A percentile compares a stretch with the other conserved stretches of the same genome.
phyloP scores from a whole-genome alignment of 208 protist species.

The Trypanosomatidae sp. region DNA sequence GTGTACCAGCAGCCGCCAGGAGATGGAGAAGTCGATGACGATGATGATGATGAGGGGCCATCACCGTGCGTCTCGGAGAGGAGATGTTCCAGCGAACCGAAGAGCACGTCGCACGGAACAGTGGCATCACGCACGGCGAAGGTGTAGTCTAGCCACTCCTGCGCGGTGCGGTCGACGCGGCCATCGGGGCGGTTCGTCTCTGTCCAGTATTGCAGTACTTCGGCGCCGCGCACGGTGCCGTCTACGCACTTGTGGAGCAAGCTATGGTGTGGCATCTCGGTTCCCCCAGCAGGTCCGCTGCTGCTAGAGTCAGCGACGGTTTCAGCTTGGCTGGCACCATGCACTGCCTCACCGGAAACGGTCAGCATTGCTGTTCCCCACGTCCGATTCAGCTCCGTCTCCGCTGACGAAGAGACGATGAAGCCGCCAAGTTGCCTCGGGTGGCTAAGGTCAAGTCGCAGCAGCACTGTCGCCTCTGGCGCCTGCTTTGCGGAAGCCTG shows the following conservation, averaged over 20 bases:
- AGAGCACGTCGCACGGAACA: slow-evolving; percentile 77
- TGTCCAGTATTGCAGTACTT: slow-evolving; percentile 78
- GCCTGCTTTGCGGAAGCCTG: not conserved
- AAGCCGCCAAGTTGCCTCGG: slow-evolving; percentile 53
- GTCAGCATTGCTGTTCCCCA: not conserved
- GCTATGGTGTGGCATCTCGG: slow-evolving; percentile 11
- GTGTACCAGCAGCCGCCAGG: not conserved
- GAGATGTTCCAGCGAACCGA: slow-evolving; percentile 60
- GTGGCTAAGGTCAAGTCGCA: slow-evolving; percentile 64
- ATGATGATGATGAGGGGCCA: not conserved
- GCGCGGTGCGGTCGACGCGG: slow-evolving; percentile 41
- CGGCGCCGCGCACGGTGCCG: slow-evolving; percentile 47
- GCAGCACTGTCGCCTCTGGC: slow-evolving; percentile 35
- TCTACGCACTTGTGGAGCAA: slow-evolving; percentile 63
- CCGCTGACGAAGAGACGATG: slow-evolving; percentile 16
- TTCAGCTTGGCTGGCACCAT: not conserved
- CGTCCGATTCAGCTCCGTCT: too few species aligned
- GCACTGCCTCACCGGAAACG: not conserved
- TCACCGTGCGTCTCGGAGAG: slow-evolving; percentile 11
- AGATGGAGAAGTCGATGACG: not conserved
- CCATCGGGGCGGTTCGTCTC: slow-evolving; percentile 76
- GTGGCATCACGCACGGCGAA: slow-evolving; percentile 31
- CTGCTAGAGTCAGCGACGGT: not conserved
- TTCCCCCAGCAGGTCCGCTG: not conserved
- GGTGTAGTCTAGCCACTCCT: slow-evolving; percentile 79